Evolutionary conservation across 73 alveolate species (phyloP).

Genomic region (Urostyla sp.): DNA sequence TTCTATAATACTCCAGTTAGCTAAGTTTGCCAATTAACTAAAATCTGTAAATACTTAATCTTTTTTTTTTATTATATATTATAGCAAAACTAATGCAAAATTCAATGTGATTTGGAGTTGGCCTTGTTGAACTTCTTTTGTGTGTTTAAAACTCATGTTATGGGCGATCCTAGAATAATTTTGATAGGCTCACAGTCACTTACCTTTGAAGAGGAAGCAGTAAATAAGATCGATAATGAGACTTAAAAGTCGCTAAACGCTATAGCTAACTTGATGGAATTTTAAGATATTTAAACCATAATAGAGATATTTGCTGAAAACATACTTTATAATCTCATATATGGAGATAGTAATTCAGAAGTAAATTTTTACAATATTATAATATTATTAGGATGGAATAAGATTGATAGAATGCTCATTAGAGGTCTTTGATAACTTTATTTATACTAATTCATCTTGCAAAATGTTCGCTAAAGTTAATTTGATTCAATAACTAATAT

Average conservation of each 20-base stretch:
- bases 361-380: no score
- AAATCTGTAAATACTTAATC: neutral
- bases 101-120: slow-evolving; percentile 21
- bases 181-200: slow-evolving; percentile 20
- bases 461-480: slow-evolving; percentile 18
- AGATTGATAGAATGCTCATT: slow-evolving; percentile 2
- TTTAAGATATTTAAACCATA: slow-evolving; percentile 33
- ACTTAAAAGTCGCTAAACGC: slow-evolving; percentile 13
- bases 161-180: slow-evolving; percentile 60
- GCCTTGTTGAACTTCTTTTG: slow-evolving; percentile 35
- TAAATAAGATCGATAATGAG: slow-evolving; percentile 27
- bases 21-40: slow-evolving; percentile 1
- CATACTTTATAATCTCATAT: slow-evolving; percentile 12
- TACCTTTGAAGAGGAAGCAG: neutral
- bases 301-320: slow-evolving; percentile 64
- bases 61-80: no score
- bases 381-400: slow-evolving; percentile 47
- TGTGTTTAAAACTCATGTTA: slow-evolving; percentile 37
- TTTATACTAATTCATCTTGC: slow-evolving; percentile 39
- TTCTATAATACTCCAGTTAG: slow-evolving; percentile 3
- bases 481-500: slow-evolving; percentile 6
- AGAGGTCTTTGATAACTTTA: slow-evolving; percentile 32
- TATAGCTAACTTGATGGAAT: slow-evolving; percentile 47
- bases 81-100: slow-evolving; percentile 25
- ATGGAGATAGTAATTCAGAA: no score